Conservation (phyloP, 2,329 filamentous ascomycete genomes). For the Fusarium nanum region DNA sequence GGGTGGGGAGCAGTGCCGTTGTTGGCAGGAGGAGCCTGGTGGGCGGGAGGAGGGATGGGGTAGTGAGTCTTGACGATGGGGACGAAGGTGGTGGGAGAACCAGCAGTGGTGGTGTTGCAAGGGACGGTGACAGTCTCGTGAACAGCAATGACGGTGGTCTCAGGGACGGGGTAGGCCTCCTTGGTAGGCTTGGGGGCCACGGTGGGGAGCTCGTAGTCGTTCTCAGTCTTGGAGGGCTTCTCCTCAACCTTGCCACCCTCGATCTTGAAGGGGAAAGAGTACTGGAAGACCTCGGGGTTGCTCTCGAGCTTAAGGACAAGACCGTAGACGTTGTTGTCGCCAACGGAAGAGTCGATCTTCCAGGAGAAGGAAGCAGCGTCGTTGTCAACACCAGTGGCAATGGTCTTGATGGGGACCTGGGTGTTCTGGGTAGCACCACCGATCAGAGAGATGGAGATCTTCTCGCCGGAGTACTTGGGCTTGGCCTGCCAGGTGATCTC, state of each 20-base stretch:
- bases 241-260: conserved; percentile 44
- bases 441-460: conserved; percentile 65
- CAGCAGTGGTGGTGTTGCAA: conserved; percentile 43
- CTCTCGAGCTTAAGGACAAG: conserved; percentile 64
- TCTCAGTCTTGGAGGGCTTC: neutral
- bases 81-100: conserved; percentile 35
- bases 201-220: conserved; percentile 40
- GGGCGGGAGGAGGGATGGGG: conserved; percentile 16
- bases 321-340: conserved; percentile 64
- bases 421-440: conserved; percentile 60
- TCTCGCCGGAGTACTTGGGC: conserved; percentile 55
- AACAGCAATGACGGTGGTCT: conserved; percentile 43
- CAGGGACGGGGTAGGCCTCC: conserved; percentile 25
- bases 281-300: conserved; percentile 66
- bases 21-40: conserved; percentile 32
- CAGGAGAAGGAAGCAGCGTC: conserved; percentile 60
- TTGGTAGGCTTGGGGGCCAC: conserved; percentile 39
- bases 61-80: conserved; percentile 41
- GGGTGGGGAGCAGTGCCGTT: conserved; percentile 26
- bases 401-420: conserved; percentile 56
- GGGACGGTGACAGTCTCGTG: conserved; percentile 38
- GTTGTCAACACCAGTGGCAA: conserved; percentile 62
- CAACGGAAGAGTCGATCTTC: conserved; percentile 60
- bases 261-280: conserved; percentile 71
- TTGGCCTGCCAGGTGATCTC: conserved; percentile 63